These are phyloP conservation scores for Gentiana dahurica DNA, from an alignment of 257 asterid genomes.

Conservation along the genomic window DNA sequence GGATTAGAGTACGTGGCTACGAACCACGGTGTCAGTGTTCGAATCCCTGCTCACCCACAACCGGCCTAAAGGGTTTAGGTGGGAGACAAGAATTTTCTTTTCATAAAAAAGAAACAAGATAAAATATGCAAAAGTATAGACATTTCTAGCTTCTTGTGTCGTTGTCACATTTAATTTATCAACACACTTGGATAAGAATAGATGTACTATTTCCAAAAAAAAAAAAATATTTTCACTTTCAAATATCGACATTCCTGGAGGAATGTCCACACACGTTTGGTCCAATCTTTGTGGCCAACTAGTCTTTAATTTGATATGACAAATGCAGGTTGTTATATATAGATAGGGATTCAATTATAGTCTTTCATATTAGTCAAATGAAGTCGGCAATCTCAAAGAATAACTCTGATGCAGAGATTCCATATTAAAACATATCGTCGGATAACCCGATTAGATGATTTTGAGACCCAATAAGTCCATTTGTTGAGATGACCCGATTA, in stretches of 20 bases:
- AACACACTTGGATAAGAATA: not conserved
- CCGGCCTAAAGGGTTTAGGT: no score
- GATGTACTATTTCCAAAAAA: not conserved
- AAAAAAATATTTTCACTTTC: not conserved
- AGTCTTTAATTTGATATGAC: not conserved
- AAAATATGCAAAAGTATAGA: not conserved
- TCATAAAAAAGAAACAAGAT: not conserved
- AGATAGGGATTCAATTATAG: not conserved
- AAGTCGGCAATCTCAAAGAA: no score
- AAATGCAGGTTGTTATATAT: not conserved
- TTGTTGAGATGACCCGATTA: no score
- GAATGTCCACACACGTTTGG: conserved; percentile 12
- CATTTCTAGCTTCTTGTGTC: not conserved
- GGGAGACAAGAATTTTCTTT: no score
- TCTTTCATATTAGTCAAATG: no score
- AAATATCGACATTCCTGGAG: not conserved
- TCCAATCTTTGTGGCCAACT: conserved; percentile 3
- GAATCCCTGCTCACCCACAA: no score
- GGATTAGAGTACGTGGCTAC: no score
- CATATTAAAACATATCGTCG: no score
- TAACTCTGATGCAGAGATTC: no score
- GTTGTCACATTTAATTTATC: not conserved
- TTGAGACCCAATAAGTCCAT: no score
- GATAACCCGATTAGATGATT: no score
- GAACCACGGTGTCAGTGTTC: no score